Conservation (phyloP, 2,329 filamentous ascomycete species). For the Alternaria triticimaculans region DNA sequence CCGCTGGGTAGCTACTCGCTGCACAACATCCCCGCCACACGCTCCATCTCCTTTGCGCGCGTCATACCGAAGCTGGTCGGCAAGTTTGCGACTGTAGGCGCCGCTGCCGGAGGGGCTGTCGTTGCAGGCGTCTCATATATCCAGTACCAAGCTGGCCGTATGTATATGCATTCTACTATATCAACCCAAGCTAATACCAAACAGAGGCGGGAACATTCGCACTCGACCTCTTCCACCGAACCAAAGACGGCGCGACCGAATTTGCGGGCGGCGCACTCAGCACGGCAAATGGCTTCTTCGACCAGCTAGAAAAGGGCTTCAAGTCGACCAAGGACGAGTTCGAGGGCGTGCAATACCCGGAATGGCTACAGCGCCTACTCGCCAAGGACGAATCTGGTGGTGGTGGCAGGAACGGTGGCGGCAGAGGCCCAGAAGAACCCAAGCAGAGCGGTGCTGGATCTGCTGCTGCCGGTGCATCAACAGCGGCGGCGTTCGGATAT, state of each 20-base stretch:
- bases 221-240: conserved; percentile 75
- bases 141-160: conserved; percentile 93
- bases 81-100: conserved; percentile 86
- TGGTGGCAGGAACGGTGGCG: conserved; percentile 46
- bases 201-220: conserved; percentile 78
- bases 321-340: conserved; percentile 80
- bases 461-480: conserved; percentile 71
- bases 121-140: conserved; percentile 89
- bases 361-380: conserved; percentile 81
- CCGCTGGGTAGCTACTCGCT: conserved; percentile 79
- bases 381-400: conserved; percentile 48
- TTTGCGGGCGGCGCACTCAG: conserved; percentile 75
- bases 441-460: conserved; percentile 63
- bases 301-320: conserved; percentile 82
- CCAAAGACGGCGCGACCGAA: conserved; percentile 72
- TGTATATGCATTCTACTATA: conserved; percentile 38
- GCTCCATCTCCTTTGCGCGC: conserved; percentile 71
- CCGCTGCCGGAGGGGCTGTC: conserved; percentile 87
- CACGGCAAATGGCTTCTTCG: conserved; percentile 74
- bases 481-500: conserved; percentile 80
- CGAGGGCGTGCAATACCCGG: conserved; percentile 71
- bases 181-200: conserved; percentile 49
- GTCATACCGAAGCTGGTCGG: conserved; percentile 84
- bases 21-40: conserved; percentile 75
- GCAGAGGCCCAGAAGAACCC: conserved; percentile 54